Evolutionary conservation across 257 asterid genomes (phyloP).

Genomic region (Cinchona pubescens): DNA sequence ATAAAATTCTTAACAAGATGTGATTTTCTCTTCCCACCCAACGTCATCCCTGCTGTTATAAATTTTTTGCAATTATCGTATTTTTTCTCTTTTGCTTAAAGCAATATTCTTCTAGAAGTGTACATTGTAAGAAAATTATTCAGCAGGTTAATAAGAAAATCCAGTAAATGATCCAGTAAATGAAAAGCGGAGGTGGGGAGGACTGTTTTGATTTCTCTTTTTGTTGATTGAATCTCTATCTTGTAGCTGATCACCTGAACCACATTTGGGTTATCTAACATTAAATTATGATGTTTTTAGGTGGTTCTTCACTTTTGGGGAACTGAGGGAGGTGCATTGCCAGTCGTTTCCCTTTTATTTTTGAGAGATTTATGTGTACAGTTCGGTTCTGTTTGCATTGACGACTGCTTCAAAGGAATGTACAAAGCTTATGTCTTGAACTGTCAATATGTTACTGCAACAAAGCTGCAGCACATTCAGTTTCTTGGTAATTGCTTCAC

Average conservation of each 20-base stretch:
- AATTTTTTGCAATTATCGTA: neutral
- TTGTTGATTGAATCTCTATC: neutral
- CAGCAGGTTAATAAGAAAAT: too few species aligned
- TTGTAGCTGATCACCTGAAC: neutral
- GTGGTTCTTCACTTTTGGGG: conserved; percentile 97
- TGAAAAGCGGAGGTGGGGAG: neutral
- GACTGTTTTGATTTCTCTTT: neutral
- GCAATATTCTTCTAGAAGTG: too few species aligned
- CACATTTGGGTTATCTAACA: neutral
- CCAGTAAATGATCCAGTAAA: neutral
- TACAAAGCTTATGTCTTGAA: conserved; percentile 82
- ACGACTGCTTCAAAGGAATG: conserved; percentile 90
- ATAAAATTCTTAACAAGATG: too few species aligned
- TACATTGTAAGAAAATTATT: neutral
- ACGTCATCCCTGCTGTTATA: neutral
- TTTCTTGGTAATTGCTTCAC: conserved; percentile 85
- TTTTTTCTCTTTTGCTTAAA: too few species aligned
- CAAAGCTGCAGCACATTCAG: conserved; percentile 83
- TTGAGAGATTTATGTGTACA: conserved; percentile 73
- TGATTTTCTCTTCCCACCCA: too few species aligned
- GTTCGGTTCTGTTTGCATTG: conserved; percentile 78
- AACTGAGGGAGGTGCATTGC: conserved; percentile 86
- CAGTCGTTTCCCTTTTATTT: conserved; percentile 84
- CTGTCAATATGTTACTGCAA: conserved; percentile 67
- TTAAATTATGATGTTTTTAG: conserved; percentile 36